These are phyloP conservation scores for Lolium multiflorum DNA, from an alignment of 176 grass and related monocot species.

Conservation along the genomic window DNA sequence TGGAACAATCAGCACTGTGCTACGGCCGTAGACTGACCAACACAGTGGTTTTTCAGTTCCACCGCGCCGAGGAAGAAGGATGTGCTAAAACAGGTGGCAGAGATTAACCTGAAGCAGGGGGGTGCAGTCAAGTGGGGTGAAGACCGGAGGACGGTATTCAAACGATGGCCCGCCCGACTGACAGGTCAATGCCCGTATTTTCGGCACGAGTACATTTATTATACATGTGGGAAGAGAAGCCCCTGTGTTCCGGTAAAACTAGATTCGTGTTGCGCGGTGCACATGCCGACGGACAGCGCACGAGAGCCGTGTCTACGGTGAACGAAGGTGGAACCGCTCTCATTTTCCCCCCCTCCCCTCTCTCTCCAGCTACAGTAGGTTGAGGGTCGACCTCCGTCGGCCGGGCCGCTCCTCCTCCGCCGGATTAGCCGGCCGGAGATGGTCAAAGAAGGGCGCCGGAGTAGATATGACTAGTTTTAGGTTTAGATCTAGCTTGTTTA, in stretches of 20 bases:
- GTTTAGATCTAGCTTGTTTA: no score
- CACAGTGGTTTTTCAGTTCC: not conserved
- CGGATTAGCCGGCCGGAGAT: no score
- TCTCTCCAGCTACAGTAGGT: no score
- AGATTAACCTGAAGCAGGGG: constrained; percentile 33
- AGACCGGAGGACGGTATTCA: not conserved
- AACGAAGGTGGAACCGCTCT: no score
- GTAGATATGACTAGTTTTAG: no score
- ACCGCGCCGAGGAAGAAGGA: constrained; percentile 23
- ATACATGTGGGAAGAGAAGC: not conserved
- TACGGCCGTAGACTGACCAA: not conserved
- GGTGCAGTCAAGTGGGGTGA: constrained; percentile 9
- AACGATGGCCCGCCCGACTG: constrained; percentile 15
- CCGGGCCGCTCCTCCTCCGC: no score
- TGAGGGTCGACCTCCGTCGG: no score
- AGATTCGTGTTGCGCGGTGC: constrained; percentile 1
- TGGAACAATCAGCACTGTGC: not conserved
- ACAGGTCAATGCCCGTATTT: constrained; percentile 45
- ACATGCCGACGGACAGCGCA: constrained; percentile 35
- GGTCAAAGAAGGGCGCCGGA: no score
- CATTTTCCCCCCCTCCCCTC: no score
- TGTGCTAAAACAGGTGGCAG: not conserved
- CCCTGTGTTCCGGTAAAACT: not conserved
- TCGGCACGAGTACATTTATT: constrained; percentile 30
- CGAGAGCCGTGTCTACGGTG: not conserved